Evolutionary conservation across 495 filamentous ascomycete species (phyloP).

Genomic region (Xylaria venustula): DNA sequence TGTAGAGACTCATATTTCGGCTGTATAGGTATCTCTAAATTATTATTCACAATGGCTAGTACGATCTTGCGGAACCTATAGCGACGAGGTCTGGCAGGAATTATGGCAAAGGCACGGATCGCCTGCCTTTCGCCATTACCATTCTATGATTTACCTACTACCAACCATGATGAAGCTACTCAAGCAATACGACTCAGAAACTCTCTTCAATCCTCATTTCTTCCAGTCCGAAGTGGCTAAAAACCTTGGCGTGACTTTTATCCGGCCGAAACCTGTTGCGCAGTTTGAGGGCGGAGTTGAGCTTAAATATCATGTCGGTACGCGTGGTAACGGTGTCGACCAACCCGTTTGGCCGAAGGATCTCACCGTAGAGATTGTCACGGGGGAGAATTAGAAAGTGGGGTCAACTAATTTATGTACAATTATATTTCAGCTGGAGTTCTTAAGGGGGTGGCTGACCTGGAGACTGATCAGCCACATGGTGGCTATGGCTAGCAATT

Average conservation of each 20-base stretch:
- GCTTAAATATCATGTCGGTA: constrained; percentile 16
- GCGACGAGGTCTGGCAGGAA: constrained; percentile 18
- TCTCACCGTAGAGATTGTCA: constrained; percentile 15
- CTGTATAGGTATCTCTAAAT: constrained; percentile 41
- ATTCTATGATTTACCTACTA: constrained; percentile 2
- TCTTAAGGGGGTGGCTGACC: too few species aligned
- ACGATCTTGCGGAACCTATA: constrained; percentile 48
- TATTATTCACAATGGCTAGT: constrained; percentile 60
- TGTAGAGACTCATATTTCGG: background rate
- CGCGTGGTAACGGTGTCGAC: constrained; percentile 17
- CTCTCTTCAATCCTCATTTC: constrained; percentile 1
- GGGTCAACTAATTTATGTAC: too few species aligned
- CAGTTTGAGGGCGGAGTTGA: constrained; percentile 5
- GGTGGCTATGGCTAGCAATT: too few species aligned
- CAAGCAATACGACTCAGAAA: background rate
- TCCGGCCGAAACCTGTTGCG: constrained; percentile 9
- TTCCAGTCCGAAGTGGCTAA: background rate
- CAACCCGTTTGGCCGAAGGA: constrained; percentile 18
- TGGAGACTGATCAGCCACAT: too few species aligned
- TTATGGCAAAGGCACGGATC: constrained; percentile 15
- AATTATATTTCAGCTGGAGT: too few species aligned
- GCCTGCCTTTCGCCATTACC: constrained; percentile 9
- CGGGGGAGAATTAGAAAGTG: constrained; percentile 3
- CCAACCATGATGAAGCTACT: constrained; percentile 3
- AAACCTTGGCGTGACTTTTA: background rate